phyloP scores from a whole-genome alignment of 495 filamentous ascomycete genomes.

The Viridothelium virens region DNA sequence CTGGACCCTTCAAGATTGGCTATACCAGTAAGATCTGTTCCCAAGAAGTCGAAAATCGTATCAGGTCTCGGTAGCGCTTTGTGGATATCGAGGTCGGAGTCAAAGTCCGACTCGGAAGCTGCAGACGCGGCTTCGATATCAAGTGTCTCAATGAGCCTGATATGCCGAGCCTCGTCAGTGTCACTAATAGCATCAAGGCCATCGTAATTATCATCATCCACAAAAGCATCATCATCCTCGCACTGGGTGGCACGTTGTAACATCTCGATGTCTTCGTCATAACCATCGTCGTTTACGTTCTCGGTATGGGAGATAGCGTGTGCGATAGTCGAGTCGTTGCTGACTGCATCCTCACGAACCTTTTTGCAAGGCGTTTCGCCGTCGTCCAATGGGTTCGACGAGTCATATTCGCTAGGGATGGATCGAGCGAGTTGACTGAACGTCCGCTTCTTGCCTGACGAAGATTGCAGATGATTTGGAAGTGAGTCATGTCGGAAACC shows the following conservation, averaged over 20 bases:
- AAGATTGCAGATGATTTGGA: not conserved
- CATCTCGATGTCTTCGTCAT: not conserved
- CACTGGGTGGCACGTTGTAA: not conserved
- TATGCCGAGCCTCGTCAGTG: not conserved
- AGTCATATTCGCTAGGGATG: not conserved
- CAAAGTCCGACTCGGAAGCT: not conserved
- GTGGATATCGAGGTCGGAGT: not conserved
- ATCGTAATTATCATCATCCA: conserved; percentile 6
- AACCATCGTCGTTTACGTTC: not conserved
- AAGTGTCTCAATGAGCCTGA: not conserved
- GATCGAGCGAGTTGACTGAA: not conserved
- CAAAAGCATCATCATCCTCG: conserved; percentile 3
- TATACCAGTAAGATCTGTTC: not conserved
- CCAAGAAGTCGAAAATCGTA: conserved; percentile 1
- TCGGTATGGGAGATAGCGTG: not conserved
- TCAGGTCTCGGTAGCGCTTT: not conserved
- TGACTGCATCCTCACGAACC: not conserved
- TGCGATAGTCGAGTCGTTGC: not conserved
- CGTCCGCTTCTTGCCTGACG: not conserved
- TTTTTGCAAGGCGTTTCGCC: not conserved
- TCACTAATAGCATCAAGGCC: not conserved
- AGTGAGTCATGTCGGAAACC: not conserved
- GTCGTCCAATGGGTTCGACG: not conserved
- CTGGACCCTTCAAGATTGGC: not conserved
- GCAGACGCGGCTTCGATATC: not conserved